Percentiles rank a stretch among this genome's conserved stretches.
These are phyloP conservation scores for Vararia minispora DNA, from an alignment of 768 basidiomycete species.

Conservation along the genomic window DNA sequence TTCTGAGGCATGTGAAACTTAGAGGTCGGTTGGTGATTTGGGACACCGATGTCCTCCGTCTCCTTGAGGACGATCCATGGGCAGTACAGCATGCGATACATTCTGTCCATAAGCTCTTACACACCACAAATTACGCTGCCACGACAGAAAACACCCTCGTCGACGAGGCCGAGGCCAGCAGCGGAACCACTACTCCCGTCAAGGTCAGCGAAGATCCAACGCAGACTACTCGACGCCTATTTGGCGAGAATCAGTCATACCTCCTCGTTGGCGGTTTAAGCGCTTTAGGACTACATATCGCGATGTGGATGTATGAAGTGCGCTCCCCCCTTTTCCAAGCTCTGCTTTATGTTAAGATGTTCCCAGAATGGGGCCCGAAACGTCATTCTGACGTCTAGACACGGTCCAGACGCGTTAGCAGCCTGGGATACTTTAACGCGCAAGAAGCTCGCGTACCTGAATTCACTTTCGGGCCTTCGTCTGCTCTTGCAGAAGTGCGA, in stretches of 20 bases:
- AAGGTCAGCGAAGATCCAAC: no score
- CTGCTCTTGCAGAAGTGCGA: constrained; percentile 6
- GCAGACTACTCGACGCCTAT: no score
- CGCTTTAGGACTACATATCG: constrained; percentile 25
- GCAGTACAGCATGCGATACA: no score
- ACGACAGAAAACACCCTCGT: no score
- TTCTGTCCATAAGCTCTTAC: no score
- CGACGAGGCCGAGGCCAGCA: no score
- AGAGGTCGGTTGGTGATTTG: no score
- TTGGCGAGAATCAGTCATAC: constrained; percentile 23
- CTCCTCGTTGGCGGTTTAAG: constrained; percentile 31
- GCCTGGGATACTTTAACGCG: background rate
- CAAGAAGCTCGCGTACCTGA: constrained; percentile 8
- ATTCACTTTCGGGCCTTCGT: constrained; percentile 2
- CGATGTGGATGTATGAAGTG: constrained; percentile 32
- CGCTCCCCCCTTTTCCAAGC: constrained; percentile 1
- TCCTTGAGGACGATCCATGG: no score
- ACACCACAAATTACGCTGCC: no score
- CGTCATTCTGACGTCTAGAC: constrained; percentile 14
- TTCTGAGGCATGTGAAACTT: no score
- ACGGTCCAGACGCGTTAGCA: constrained; percentile 4
- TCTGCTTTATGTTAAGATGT: background rate
- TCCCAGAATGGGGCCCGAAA: constrained; percentile 10
- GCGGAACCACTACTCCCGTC: no score
- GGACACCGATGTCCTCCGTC: no score